These are phyloP conservation scores for Boletus putidus DNA, from an alignment of 1,284 basidiomycete genomes.

Conservation along the genomic window DNA sequence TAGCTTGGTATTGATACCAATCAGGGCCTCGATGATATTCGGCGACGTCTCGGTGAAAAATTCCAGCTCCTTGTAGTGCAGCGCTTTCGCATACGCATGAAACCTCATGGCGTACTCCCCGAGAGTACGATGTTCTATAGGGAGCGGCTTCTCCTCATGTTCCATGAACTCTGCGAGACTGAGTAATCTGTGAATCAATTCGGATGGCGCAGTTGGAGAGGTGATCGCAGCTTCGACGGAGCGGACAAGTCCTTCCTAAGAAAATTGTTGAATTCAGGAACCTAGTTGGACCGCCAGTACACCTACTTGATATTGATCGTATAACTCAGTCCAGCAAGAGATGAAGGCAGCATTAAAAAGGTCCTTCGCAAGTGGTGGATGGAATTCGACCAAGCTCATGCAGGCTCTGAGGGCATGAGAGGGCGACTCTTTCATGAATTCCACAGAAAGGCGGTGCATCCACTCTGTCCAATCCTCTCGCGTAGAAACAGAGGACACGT, in stretches of 20 bases:
- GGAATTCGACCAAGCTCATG: slow-evolving; percentile 89
- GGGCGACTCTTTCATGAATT: slow-evolving; percentile 98
- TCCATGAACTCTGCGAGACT: slow-evolving; percentile 99
- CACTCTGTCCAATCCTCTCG: slow-evolving; percentile 95
- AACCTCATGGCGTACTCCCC: slow-evolving; percentile 94
- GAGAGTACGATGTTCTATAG: slow-evolving; percentile 91
- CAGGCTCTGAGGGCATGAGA: slow-evolving; percentile 97
- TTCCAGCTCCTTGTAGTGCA: slow-evolving; percentile 99
- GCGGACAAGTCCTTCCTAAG: slow-evolving; percentile 88
- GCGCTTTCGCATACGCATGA: slow-evolving; percentile 95
- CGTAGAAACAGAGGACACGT: slow-evolving; percentile 77
- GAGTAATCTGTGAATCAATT: slow-evolving; percentile 91
- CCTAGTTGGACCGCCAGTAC: background rate
- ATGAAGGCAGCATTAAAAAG: slow-evolving; percentile 99
- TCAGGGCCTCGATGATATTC: slow-evolving; percentile 90
- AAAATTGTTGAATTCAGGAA: slow-evolving; percentile 10
- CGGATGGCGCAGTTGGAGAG: slow-evolving; percentile 76
- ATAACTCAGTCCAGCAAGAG: slow-evolving; percentile 96
- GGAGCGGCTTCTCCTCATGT: slow-evolving; percentile 95
- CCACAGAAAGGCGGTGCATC: slow-evolving; percentile 92
- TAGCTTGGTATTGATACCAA: slow-evolving; percentile 96
- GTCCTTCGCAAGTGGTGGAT: slow-evolving; percentile 90
- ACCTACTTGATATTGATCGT: slow-evolving; percentile 90
- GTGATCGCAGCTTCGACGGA: slow-evolving; percentile 90
- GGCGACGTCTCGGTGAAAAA: slow-evolving; percentile 91